Percentiles rank a stretch among this genome's conserved stretches.
Evolutionary conservation across 2,329 filamentous ascomycete species (phyloP).

Genomic region (Neofusicoccum kwambonambiense): DNA sequence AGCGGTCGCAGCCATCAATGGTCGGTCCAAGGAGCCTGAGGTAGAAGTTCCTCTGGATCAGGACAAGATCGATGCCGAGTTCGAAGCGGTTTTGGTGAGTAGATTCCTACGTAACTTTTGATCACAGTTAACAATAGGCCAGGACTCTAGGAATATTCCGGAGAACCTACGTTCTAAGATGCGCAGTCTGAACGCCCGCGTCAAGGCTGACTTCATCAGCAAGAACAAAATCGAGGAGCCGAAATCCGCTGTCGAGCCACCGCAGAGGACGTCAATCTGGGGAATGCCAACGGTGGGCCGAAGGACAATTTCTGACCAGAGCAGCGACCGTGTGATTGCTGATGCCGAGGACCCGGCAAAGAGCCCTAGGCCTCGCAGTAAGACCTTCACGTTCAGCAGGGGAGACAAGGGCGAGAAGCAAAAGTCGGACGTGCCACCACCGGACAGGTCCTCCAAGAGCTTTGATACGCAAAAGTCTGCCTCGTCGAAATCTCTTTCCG

Average conservation of each 20-base stretch:
- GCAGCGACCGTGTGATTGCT: slow-evolving; percentile 37
- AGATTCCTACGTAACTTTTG: slow-evolving; percentile 49
- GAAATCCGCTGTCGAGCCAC: slow-evolving; percentile 48
- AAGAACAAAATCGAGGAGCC: slow-evolving; percentile 71
- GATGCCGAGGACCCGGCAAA: slow-evolving; percentile 26
- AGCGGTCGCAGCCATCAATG: slow-evolving; percentile 62
- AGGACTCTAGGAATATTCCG: slow-evolving; percentile 89
- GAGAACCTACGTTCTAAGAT: slow-evolving; percentile 94
- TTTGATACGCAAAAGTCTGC: slow-evolving; percentile 62
- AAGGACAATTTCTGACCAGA: slow-evolving; percentile 29
- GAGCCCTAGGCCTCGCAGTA: slow-evolving; percentile 59
- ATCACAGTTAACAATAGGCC: slow-evolving; percentile 56
- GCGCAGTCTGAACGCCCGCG: slow-evolving; percentile 80
- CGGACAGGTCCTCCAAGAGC: slow-evolving; percentile 12
- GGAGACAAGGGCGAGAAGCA: slow-evolving; percentile 72
- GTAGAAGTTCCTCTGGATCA: slow-evolving; percentile 40
- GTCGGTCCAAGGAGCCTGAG: slow-evolving; percentile 47
- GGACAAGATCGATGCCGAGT: slow-evolving; percentile 60
- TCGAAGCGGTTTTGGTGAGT: slow-evolving; percentile 59
- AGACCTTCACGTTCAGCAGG: slow-evolving; percentile 76
- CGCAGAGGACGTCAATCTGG: slow-evolving; percentile 39
- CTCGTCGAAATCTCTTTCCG: slow-evolving; percentile 57
- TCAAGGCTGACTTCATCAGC: slow-evolving; percentile 93
- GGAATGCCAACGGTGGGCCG: slow-evolving; percentile 43
- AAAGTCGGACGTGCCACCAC: slow-evolving; percentile 57